A percentile compares a stretch with the other conserved stretches of the same genome.
These are phyloP conservation scores for Oryza australiensis DNA, from an alignment of 176 grass and related monocot species.

Conservation along the genomic window DNA sequence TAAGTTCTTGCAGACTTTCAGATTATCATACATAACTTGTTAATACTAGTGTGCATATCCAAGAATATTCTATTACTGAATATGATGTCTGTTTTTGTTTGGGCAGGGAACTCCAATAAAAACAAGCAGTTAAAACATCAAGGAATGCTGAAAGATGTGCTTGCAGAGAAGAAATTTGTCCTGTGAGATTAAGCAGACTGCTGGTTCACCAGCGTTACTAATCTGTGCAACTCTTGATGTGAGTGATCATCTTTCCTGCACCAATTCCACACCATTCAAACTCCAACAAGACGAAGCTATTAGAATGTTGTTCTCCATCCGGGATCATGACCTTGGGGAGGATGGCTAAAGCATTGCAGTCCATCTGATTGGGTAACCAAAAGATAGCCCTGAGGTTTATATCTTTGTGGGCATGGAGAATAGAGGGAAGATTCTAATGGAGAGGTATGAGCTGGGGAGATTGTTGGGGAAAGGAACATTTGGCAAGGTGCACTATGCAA, in stretches of 20 bases:
- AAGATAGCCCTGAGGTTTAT: slow-evolving; percentile 15
- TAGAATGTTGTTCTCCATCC: slow-evolving; percentile 40
- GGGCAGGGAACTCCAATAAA: background rate
- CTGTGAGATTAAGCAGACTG: slow-evolving; percentile 31
- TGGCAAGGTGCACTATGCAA: slow-evolving; percentile 66
- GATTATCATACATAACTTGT: background rate
- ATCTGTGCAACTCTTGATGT: slow-evolving; percentile 39
- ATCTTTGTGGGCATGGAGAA: slow-evolving; percentile 34
- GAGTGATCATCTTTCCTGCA: slow-evolving; percentile 20
- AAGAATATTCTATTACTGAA: background rate
- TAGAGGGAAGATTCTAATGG: slow-evolving; percentile 53
- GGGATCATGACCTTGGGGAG: slow-evolving; percentile 55
- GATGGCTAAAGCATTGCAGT: slow-evolving; percentile 54
- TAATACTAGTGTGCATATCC: background rate
- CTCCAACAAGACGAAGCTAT: slow-evolving; percentile 36
- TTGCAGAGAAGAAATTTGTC: slow-evolving; percentile 46
- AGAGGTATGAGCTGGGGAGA: slow-evolving; percentile 63
- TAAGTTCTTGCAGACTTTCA: background rate
- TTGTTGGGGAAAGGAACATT: slow-evolving; percentile 74
- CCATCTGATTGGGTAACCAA: slow-evolving; percentile 1
- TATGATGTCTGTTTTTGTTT: background rate
- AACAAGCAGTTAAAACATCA: slow-evolving; percentile 26
- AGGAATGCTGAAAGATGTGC: slow-evolving; percentile 99
- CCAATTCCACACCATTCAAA: slow-evolving; percentile 24
- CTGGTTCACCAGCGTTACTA: slow-evolving; percentile 21